A percentile compares a stretch with the other conserved stretches of the same genome.
phyloP scores from a whole-genome alignment of 2,329 filamentous ascomycete species.

The Cladorrhinum sp. region DNA sequence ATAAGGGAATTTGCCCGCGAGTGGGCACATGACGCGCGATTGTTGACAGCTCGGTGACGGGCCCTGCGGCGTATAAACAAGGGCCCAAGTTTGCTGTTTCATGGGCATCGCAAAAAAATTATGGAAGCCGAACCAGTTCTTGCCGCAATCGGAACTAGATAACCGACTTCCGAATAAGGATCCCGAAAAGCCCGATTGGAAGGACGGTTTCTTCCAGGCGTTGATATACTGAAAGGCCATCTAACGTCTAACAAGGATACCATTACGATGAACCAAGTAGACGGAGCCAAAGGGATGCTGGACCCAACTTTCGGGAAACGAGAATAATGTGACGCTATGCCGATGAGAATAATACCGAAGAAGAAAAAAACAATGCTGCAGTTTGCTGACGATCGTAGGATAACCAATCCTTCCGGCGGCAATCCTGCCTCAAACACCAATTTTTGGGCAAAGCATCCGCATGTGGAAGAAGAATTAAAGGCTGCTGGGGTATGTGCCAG shows the following conservation, averaged over 20 bases:
- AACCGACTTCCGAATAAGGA: slow-evolving; percentile 5
- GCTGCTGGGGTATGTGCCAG: not conserved
- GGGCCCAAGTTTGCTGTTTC: slow-evolving; percentile 10
- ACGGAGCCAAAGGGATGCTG: slow-evolving; percentile 23
- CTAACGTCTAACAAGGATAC: slow-evolving; percentile 1
- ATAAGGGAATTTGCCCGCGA: slow-evolving; percentile 15
- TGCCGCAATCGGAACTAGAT: slow-evolving; percentile 8
- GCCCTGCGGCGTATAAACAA: slow-evolving; percentile 7
- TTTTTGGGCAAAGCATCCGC: slow-evolving; percentile 1
- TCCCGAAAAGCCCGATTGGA: not conserved
- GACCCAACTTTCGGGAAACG: slow-evolving; percentile 24
- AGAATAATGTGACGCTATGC: slow-evolving; percentile 27
- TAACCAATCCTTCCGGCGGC: slow-evolving; percentile 21
- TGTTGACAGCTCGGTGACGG: slow-evolving; percentile 7
- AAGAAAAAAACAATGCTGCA: slow-evolving; percentile 21
- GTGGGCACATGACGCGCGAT: slow-evolving; percentile 18
- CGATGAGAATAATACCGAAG: slow-evolving; percentile 26
- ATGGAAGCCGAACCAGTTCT: slow-evolving; percentile 11
- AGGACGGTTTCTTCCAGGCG: slow-evolving; percentile 3
- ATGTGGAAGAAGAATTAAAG: slow-evolving; percentile 8
- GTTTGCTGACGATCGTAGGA: slow-evolving; percentile 22
- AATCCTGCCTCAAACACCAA: slow-evolving; percentile 5
- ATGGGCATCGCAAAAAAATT: slow-evolving; percentile 17
- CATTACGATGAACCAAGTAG: slow-evolving; percentile 15
- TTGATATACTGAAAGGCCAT: too few species aligned